These are phyloP conservation scores for Avena sativa DNA, from an alignment of 176 grass and related monocot genomes.

Conservation along the genomic window DNA sequence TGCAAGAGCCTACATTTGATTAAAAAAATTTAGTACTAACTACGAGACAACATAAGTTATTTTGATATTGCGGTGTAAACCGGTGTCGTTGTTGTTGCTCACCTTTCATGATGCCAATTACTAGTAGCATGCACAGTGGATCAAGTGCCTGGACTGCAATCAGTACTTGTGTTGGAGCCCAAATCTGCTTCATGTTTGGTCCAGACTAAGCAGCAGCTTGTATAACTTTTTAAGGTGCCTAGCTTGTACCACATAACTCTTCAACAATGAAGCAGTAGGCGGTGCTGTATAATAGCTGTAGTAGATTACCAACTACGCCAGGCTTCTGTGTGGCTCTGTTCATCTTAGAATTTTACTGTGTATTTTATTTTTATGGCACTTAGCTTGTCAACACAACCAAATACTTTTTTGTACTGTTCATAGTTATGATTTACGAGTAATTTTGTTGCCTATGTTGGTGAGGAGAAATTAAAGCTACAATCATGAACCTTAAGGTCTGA, in stretches of 20 bases:
- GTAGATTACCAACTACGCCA: background rate
- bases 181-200: too few species aligned
- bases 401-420: background rate
- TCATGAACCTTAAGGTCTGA: background rate
- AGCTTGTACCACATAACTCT: background rate
- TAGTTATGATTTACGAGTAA: slow-evolving; percentile 3
- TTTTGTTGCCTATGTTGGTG: background rate
- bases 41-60: background rate
- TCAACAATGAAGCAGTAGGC: background rate
- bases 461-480: background rate
- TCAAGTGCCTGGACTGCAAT: too few species aligned
- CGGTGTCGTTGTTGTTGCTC: too few species aligned
- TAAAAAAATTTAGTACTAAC: background rate
- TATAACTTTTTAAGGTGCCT: too few species aligned
- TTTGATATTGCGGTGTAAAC: background rate
- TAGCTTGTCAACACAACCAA: background rate
- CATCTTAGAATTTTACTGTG: background rate
- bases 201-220: too few species aligned
- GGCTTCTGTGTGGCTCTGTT: slow-evolving; percentile 26
- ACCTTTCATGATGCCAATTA: too few species aligned
- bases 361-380: background rate
- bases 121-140: too few species aligned
- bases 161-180: too few species aligned
- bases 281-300: background rate
- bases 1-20: slow-evolving; percentile 1